Evolutionary conservation across 805 yeast species (phyloP).

Genomic region (Candida maesae): DNA sequence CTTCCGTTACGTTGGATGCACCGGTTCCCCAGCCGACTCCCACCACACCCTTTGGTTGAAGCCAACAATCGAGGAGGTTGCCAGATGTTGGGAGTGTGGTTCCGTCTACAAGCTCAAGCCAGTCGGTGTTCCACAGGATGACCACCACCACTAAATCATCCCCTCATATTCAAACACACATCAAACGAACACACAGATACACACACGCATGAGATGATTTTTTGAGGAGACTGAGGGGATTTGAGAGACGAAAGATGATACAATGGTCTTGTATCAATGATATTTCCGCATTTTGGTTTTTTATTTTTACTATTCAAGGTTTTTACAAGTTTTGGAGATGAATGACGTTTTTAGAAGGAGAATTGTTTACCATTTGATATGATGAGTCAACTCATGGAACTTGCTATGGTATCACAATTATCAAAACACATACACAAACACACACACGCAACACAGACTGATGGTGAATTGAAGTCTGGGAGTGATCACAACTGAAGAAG

Average conservation of each 20-base stretch:
- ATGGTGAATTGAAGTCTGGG: neutral
- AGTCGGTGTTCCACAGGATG: slow-evolving; percentile 74
- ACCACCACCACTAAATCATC: slow-evolving; percentile 34
- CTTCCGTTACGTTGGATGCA: slow-evolving; percentile 94
- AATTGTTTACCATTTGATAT: neutral
- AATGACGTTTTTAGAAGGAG: neutral
- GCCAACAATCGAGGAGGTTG: slow-evolving; percentile 76
- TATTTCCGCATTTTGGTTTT: slow-evolving; percentile 11
- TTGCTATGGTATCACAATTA: too few relatives aligned
- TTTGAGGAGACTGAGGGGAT: neutral
- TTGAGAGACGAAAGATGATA: neutral
- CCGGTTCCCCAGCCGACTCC: slow-evolving; percentile 92
- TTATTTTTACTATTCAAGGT: neutral
- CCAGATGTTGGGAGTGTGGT: slow-evolving; percentile 99
- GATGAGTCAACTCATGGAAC: neutral
- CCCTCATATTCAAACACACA: too few relatives aligned
- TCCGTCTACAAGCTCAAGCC: slow-evolving; percentile 85
- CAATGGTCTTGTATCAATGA: slow-evolving; percentile 2
- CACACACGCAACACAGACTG: slow-evolving; percentile 1
- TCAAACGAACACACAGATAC: too few relatives aligned
- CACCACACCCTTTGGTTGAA: slow-evolving; percentile 91
- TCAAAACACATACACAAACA: neutral
- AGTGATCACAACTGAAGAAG: neutral
- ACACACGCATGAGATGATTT: slow-evolving; percentile 2
- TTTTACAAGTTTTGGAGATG: slow-evolving; percentile 1